Base-by-base conservation (phyloP, 768 basidiomycete species). In the Boletus vermiculosoides region DNA sequence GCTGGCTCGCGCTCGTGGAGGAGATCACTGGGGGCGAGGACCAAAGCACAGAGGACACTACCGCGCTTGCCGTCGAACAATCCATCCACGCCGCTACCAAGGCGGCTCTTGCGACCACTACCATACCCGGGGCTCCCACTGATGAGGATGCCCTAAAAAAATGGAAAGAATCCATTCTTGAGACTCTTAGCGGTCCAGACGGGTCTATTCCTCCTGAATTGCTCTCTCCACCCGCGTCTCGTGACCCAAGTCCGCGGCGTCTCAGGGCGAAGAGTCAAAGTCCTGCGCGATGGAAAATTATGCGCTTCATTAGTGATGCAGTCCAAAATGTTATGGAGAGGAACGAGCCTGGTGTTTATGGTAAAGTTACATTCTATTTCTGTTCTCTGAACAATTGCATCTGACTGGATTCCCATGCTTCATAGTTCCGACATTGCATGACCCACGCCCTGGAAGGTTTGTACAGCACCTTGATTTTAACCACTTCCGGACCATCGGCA, bases 401-500 rank as follows among this genome's bases (percentile, higher is more conserved):
- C 50, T 53, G 36, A 61, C 23, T 57, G 44, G 58, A 6, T 25
- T 18, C 11, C 12, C 9, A 20, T 55, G 40, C 11, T 30, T 44
- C 4, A n/a, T 61, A 90, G 88, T 92, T 42, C 89, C 88, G 39
- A 79, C 79, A 3, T 78, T 86, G 20, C 75, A 82, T 58, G 90
- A 90, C 69, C 82, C 88, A 52, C 80, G 85, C 53, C 85, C 91
- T 31, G 87, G 90, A 51, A 83, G 90, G 57, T 90, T 88, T 66
- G 86, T 97, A 36, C 87, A 83, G 39, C 88, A 93, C 71, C 75
- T 99, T 15, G 92, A 93, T 67, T 99, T 99, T 67, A 95, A 93
- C 64, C 94, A 96, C 70, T 99, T 99, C 78, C 85, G 95, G 28
- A 96, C 97, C 25, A 94, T 96, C 54, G 96, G 96, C 0, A 94